phyloP scores from a whole-genome alignment of 1,139 yeast species.

The Suhomyces kunorum region DNA sequence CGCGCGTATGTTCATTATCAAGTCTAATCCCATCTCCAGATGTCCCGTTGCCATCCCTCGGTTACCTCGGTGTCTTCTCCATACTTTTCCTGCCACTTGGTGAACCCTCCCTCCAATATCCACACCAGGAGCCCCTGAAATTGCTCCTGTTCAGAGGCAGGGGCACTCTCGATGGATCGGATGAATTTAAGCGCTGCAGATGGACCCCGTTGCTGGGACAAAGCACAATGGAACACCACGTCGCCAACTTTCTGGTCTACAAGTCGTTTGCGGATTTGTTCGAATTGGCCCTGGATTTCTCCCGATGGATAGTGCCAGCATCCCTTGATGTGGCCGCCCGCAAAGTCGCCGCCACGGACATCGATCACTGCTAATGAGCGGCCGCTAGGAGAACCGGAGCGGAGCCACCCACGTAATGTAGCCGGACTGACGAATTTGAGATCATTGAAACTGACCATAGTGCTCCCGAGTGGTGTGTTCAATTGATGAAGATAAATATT shows the following conservation, averaged over 20 bases:
- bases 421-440: constrained; percentile 46
- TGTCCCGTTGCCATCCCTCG: constrained; percentile 58
- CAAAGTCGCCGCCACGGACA: constrained; percentile 78
- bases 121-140: constrained; percentile 54
- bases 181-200: constrained; percentile 71
- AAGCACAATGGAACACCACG: constrained; percentile 86
- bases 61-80: constrained; percentile 70
- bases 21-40: constrained; percentile 44
- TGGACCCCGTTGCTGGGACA: constrained; percentile 91
- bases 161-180: constrained; percentile 48
- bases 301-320: constrained; percentile 65
- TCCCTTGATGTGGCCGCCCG: constrained; percentile 68
- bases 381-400: constrained; percentile 38
- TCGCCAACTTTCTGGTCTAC: constrained; percentile 39
- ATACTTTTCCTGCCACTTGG: constrained; percentile 73
- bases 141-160: constrained; percentile 27
- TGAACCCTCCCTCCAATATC: constrained; percentile 83
- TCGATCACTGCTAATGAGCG: constrained; percentile 71
- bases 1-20: constrained; percentile 1
- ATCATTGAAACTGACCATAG: constrained; percentile 14
- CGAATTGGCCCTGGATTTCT: constrained; percentile 43
- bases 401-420: constrained; percentile 49
- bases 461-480: no score
- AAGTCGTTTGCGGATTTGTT: constrained; percentile 43
- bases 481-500: no score